These are phyloP conservation scores for Ascosphaera pollenicola DNA, from an alignment of 2,329 filamentous ascomycete genomes.

Conservation along the genomic window DNA sequence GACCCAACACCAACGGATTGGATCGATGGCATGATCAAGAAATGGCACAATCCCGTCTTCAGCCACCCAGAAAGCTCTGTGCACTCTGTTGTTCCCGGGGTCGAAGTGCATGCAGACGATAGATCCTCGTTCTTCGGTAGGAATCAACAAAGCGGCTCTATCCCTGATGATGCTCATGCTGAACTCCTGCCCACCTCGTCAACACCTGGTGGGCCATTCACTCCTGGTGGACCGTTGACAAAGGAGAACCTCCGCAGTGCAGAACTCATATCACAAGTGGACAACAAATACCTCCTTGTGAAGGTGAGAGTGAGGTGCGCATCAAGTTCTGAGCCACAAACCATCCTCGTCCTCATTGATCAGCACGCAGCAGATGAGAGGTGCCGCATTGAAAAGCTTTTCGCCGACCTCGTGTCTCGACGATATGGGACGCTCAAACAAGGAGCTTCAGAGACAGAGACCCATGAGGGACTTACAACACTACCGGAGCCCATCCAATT, in stretches of 20 bases:
- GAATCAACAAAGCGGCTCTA: slow-evolving; percentile 5
- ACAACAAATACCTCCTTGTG: slow-evolving; percentile 68
- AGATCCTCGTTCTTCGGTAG: not conserved
- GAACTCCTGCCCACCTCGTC: slow-evolving; percentile 9
- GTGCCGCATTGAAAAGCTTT: slow-evolving; percentile 52
- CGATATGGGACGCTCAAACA: slow-evolving; percentile 1
- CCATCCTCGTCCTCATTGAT: slow-evolving; percentile 53
- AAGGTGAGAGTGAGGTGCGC: slow-evolving; percentile 22
- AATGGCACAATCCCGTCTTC: slow-evolving; percentile 63
- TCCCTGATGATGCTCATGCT: slow-evolving; percentile 7
- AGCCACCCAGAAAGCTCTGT: slow-evolving; percentile 24
- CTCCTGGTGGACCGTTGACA: slow-evolving; percentile 25
- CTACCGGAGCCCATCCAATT: slow-evolving; percentile 37
- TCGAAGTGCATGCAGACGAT: slow-evolving; percentile 9
- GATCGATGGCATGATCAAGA: slow-evolving; percentile 36
- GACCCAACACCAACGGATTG: slow-evolving; percentile 20
- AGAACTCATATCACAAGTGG: slow-evolving; percentile 58
- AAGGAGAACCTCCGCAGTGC: slow-evolving; percentile 38
- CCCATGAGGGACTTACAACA: slow-evolving; percentile 9
- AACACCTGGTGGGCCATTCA: slow-evolving; percentile 7
- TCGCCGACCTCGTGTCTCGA: slow-evolving; percentile 27
- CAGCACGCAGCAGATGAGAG: slow-evolving; percentile 93
- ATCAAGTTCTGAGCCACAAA: slow-evolving; percentile 3
- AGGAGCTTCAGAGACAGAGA: slow-evolving; percentile 8
- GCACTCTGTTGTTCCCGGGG: slow-evolving; percentile 7